Conservation (phyloP, 495 filamentous ascomycete species). For the Penicillium angulare region DNA sequence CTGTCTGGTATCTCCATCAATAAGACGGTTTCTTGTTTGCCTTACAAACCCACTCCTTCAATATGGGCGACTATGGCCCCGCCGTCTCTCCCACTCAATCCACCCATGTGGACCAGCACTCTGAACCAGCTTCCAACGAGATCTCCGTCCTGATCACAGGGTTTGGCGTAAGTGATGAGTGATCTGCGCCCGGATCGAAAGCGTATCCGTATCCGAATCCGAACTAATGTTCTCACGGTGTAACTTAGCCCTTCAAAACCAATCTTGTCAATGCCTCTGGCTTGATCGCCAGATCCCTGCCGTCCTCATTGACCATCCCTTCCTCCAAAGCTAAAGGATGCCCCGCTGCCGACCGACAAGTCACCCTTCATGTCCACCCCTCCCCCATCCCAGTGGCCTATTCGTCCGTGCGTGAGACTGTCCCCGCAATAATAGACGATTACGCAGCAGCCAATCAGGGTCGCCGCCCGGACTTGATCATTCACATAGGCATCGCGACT, state of each 20-base stretch:
- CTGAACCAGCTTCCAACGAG: conserved; percentile 31
- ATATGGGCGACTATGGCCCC: conserved; percentile 43
- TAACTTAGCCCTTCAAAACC: conserved; percentile 62
- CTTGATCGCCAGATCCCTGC: conserved; percentile 60
- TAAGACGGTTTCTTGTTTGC: too few relatives aligned
- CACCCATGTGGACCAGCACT: conserved; percentile 13
- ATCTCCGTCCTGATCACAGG: conserved; percentile 70
- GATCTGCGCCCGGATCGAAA: conserved; percentile 16
- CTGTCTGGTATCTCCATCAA: too few relatives aligned
- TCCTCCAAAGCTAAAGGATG: conserved; percentile 8
- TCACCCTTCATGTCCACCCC: conserved; percentile 65
- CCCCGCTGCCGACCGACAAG: conserved; percentile 37
- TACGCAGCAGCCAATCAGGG: conserved; percentile 34
- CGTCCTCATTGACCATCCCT: conserved; percentile 28
- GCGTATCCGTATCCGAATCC: conserved; percentile 3
- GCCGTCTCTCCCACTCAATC: conserved; percentile 14
- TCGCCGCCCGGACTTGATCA: conserved; percentile 58
- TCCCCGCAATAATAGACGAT: conserved; percentile 56
- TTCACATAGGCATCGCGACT: conserved; percentile 83
- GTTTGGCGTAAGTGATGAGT: conserved; percentile 64
- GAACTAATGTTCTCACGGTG: conserved; percentile 3
- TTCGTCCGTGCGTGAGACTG: conserved; percentile 53
- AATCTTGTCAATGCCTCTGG: conserved; percentile 70
- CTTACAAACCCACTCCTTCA: too few relatives aligned
- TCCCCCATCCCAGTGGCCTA: conserved; percentile 70